phyloP scores from a whole-genome alignment of 495 filamentous ascomycete species.

The Staphylotrichum longicolle region DNA sequence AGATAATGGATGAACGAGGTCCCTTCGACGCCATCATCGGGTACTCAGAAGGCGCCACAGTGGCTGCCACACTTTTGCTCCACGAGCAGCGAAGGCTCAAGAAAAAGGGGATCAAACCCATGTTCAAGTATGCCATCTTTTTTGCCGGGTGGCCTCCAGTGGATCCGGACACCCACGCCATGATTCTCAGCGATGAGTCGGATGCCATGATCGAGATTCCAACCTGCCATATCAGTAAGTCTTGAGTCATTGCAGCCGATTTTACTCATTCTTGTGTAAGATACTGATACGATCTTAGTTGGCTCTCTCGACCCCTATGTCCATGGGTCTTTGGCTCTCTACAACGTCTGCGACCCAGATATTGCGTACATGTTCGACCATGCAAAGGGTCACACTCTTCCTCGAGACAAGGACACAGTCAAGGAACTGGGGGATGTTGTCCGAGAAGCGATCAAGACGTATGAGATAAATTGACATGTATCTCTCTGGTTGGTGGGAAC shows the following conservation, averaged over 20 bases:
- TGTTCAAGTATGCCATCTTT: conserved; percentile 57
- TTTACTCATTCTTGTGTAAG: not conserved
- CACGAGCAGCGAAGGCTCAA: conserved; percentile 50
- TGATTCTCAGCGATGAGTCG: conserved; percentile 54
- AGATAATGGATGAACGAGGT: conserved; percentile 51
- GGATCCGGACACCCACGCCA: conserved; percentile 44
- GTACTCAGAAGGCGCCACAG: conserved; percentile 60
- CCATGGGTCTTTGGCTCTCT: conserved; percentile 55
- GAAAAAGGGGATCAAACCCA: conserved; percentile 46
- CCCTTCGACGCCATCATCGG: conserved; percentile 56
- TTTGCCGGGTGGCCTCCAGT: conserved; percentile 58
- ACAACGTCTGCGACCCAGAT: conserved; percentile 58
- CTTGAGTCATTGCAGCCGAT: conserved; percentile 18
- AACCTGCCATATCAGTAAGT: conserved; percentile 57
- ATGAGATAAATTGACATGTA: conserved; percentile 24
- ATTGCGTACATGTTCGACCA: conserved; percentile 58
- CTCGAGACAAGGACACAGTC: conserved; percentile 50
- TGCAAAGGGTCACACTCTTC: conserved; percentile 56
- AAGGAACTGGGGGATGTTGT: conserved; percentile 50
- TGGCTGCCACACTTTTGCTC: conserved; percentile 55
- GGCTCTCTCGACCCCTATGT: conserved; percentile 58
- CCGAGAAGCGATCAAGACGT: conserved; percentile 37
- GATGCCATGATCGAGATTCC: conserved; percentile 52
- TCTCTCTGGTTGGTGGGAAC: too few relatives aligned
- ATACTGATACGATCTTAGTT: conserved; percentile 31